phyloP scores from a whole-genome alignment of 1,284 basidiomycete genomes.

The Tylopilus orsonianus region DNA sequence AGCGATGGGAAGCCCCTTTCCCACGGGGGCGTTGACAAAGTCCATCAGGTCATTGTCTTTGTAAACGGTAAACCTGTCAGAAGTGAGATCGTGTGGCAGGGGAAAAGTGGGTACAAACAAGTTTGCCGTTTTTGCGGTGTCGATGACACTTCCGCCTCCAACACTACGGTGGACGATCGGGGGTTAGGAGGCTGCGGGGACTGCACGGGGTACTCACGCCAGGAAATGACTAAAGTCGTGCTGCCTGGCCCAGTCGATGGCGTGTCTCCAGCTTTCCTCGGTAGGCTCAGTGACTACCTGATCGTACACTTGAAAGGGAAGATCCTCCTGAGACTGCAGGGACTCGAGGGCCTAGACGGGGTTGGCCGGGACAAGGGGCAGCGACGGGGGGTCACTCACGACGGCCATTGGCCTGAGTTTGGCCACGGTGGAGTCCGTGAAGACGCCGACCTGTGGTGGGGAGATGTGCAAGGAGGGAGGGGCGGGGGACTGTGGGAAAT shows the following conservation, averaged over 20 bases:
- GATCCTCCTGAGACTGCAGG: constrained; percentile 67
- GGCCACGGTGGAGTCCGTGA: constrained; percentile 87
- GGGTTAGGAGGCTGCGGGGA: background rate
- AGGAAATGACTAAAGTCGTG: constrained; percentile 93
- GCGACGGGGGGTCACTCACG: constrained; percentile 42
- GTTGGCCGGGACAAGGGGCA: background rate
- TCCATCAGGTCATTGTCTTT: constrained; percentile 91
- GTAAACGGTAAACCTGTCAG: constrained; percentile 76
- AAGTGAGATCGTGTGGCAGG: background rate
- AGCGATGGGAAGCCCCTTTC: constrained; percentile 85
- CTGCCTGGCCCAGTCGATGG: constrained; percentile 84
- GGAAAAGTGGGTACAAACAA: constrained; percentile 49
- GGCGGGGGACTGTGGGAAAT: constrained; percentile 7
- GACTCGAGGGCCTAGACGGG: constrained; percentile 67
- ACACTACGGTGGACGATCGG: constrained; percentile 49
- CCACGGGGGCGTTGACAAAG: constrained; percentile 96
- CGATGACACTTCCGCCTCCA: constrained; percentile 94
- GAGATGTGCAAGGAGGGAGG: constrained; percentile 1
- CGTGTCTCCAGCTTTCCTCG: constrained; percentile 83
- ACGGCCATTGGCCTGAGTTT: constrained; percentile 82
- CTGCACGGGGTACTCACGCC: constrained; percentile 51
- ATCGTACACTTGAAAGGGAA: constrained; percentile 86
- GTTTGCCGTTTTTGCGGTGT: constrained; percentile 92
- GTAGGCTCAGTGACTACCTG: constrained; percentile 89
- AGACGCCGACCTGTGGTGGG: constrained; percentile 81